These are phyloP conservation scores for Climacium dendroides DNA, from an alignment of 225 moss, liverwort and hornwort species.

Conservation along the genomic window DNA sequence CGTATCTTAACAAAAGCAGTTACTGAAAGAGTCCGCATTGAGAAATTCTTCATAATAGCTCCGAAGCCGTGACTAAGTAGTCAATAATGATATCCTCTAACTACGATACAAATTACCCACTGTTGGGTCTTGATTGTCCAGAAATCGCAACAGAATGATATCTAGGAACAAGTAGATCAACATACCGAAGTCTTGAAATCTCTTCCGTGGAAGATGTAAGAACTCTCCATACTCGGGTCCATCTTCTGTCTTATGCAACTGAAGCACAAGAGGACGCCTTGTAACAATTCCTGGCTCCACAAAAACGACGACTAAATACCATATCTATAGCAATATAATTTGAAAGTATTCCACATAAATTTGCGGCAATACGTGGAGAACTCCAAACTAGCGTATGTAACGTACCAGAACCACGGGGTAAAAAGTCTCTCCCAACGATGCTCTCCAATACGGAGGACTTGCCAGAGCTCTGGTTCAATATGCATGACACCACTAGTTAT, in stretches of 20 bases:
- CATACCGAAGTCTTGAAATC: conserved; percentile 62
- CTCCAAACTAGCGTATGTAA: neutral
- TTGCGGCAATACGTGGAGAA: neutral
- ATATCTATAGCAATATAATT: neutral
- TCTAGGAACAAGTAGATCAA: neutral
- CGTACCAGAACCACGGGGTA: conserved; percentile 72
- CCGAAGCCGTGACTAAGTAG: neutral
- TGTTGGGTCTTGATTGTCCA: neutral
- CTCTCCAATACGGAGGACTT: conserved; percentile 90
- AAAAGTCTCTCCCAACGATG: conserved; percentile 82
- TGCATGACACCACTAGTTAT: neutral
- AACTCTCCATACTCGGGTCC: conserved; percentile 77
- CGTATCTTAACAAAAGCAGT: neutral
- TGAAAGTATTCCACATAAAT: neutral
- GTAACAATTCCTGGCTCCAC: conserved; percentile 60
- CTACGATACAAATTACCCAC: neutral
- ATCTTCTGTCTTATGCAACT: conserved; percentile 61
- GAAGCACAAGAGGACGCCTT: conserved; percentile 72
- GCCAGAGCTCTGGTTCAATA: conserved; percentile 55
- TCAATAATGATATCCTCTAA: neutral
- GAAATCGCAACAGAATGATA: neutral
- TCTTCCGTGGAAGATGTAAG: conserved; percentile 56
- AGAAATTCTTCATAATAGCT: neutral
- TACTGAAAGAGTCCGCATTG: neutral
- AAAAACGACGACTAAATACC: neutral